phyloP scores from a whole-genome alignment of 129 eudicot genomes.

The sunflower (Helianthus annuus) region HanXRQr2.0-SUNRISE NC_035436.2:47490235-47490734 shows the following conservation, averaged over 20 bases:
- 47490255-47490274: slow-evolving; percentile 21
- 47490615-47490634: background rate
- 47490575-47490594: background rate
- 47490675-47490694: slow-evolving; percentile 30
- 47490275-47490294: slow-evolving; percentile 60
- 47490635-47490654: slow-evolving; percentile 22
- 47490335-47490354: slow-evolving; percentile 48
- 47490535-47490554: slow-evolving; percentile 24
- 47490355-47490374: slow-evolving; percentile 65
- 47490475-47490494: slow-evolving; percentile 49
- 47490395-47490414: slow-evolving; percentile 24
- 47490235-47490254: slow-evolving; percentile 24
- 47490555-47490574: slow-evolving; percentile 18
- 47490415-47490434: slow-evolving; percentile 28
- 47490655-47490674: slow-evolving; percentile 19
- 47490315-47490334: slow-evolving; percentile 34
- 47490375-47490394: slow-evolving; percentile 45
- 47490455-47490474: slow-evolving; percentile 72
- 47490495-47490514: slow-evolving; percentile 46
- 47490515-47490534: slow-evolving; percentile 30
- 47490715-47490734: slow-evolving; percentile 57
- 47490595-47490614: background rate
- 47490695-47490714: slow-evolving; percentile 37
- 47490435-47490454: slow-evolving; percentile 51
- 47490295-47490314: slow-evolving; percentile 48